Evolutionary conservation across 2,329 filamentous ascomycete genomes (phyloP).

Genomic region (Colletotrichum orchidophilum): DNA sequence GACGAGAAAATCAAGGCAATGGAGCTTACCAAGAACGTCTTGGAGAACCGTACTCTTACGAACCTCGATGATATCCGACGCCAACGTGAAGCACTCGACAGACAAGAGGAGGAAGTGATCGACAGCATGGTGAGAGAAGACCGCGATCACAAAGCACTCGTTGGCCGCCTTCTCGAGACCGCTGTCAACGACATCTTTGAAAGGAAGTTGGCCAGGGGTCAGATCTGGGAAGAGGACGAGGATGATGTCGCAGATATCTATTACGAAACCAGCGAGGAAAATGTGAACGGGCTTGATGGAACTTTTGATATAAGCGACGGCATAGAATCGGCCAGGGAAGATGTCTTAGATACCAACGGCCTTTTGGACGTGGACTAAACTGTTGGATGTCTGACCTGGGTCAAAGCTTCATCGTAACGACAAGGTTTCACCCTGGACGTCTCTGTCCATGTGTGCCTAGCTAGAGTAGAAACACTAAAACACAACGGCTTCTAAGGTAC

Average conservation of each 20-base stretch:
- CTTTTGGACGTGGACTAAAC: not conserved
- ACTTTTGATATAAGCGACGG: not conserved
- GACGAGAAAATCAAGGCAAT: slow-evolving; percentile 42
- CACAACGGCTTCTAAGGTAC: not conserved
- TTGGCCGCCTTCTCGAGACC: slow-evolving; percentile 43
- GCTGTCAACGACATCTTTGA: slow-evolving; percentile 34
- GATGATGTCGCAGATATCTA: not conserved
- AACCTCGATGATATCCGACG: slow-evolving; percentile 44
- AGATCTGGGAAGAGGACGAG: not conserved
- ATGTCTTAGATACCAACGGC: not conserved
- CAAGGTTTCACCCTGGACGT: no score
- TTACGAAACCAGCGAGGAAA: not conserved
- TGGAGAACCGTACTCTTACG: slow-evolving; percentile 39
- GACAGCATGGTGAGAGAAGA: slow-evolving; percentile 41
- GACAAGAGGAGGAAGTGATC: slow-evolving; percentile 42
- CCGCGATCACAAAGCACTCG: slow-evolving; percentile 40
- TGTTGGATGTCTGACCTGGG: not conserved
- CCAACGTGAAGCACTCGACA: slow-evolving; percentile 47
- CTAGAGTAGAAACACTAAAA: not conserved
- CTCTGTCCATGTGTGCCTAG: no score
- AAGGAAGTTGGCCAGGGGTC: not conserved
- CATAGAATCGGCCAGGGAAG: not conserved
- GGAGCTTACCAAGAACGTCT: slow-evolving; percentile 44
- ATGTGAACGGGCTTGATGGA: not conserved
- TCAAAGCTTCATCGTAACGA: not conserved